These are phyloP conservation scores for Cladosporium colombiae DNA, from an alignment of 2,329 filamentous ascomycete species.

Conservation along the genomic window DNA sequence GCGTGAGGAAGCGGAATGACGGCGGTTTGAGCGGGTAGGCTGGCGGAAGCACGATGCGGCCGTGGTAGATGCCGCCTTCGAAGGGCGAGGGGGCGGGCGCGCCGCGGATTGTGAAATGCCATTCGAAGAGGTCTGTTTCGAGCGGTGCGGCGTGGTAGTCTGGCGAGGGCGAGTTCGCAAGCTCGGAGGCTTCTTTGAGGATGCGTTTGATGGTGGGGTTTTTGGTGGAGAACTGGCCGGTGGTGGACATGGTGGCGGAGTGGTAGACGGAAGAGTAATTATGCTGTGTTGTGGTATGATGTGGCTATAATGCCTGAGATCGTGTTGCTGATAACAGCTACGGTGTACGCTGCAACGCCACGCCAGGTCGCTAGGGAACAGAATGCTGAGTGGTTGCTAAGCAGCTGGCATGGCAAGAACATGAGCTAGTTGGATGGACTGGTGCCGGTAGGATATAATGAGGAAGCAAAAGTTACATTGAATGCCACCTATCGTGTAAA, in stretches of 20 bases:
- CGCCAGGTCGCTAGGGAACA: not conserved
- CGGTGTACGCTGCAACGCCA: not conserved
- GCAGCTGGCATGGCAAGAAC: not conserved
- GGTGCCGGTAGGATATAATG: not conserved
- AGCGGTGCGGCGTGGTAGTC: constrained; percentile 85
- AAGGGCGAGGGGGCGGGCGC: constrained; percentile 78
- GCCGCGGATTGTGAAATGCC: constrained; percentile 97
- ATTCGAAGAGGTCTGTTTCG: constrained; percentile 91
- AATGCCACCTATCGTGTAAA: not conserved
- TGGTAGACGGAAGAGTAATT: not conserved
- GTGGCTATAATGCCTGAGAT: not conserved
- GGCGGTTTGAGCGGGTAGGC: constrained; percentile 90
- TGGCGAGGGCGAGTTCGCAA: constrained; percentile 74
- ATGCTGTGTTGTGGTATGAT: not conserved
- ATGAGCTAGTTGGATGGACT: not conserved
- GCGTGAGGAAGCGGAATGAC: constrained; percentile 92
- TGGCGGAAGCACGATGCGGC: constrained; percentile 86
- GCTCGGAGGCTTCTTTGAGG: constrained; percentile 86
- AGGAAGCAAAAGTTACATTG: not conserved
- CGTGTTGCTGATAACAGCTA: not conserved
- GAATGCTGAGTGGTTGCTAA: not conserved
- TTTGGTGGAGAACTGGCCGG: constrained; percentile 63
- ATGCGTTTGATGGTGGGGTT: constrained; percentile 85
- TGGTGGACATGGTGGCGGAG: constrained; percentile 7
- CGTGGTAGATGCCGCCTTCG: constrained; percentile 84